These are phyloP conservation scores for Handroanthus guayacan DNA, from an alignment of 257 asterid species.

Conservation along the genomic window DNA sequence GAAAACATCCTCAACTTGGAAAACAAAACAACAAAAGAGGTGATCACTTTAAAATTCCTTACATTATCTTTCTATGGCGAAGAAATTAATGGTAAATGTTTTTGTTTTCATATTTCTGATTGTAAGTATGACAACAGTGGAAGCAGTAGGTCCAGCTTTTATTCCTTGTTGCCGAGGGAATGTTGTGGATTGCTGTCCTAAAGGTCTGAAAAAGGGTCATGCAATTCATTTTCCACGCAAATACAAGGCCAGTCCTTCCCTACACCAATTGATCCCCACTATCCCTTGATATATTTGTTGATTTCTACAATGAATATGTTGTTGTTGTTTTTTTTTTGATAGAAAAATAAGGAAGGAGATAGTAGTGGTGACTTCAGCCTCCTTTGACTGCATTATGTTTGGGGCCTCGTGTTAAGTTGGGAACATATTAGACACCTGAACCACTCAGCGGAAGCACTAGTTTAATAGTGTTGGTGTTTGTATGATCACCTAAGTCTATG, in stretches of 20 bases:
- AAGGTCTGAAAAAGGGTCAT: conserved; percentile 3
- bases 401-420: too few relatives aligned
- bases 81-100: conserved; percentile 27
- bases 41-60: neutral
- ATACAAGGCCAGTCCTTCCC: neutral
- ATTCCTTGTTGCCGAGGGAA: conserved; percentile 35
- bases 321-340: too few relatives aligned
- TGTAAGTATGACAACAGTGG: neutral
- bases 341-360: too few relatives aligned
- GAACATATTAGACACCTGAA: too few relatives aligned
- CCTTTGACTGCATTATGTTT: too few relatives aligned
- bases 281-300: neutral
- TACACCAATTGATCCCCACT: conserved; percentile 27
- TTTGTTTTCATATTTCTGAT: neutral
- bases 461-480: too few relatives aligned
- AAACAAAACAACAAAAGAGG: neutral
- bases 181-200: conserved; percentile 32
- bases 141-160: neutral
- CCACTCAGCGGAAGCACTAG: too few relatives aligned
- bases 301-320: too few relatives aligned
- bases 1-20: neutral
- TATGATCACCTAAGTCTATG: too few relatives aligned
- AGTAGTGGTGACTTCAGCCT: too few relatives aligned
- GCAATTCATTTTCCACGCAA: neutral
- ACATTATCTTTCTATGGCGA: neutral